phyloP scores from a whole-genome alignment of 2,329 filamentous ascomycete genomes.

The Alternaria angustiovoidea region DNA sequence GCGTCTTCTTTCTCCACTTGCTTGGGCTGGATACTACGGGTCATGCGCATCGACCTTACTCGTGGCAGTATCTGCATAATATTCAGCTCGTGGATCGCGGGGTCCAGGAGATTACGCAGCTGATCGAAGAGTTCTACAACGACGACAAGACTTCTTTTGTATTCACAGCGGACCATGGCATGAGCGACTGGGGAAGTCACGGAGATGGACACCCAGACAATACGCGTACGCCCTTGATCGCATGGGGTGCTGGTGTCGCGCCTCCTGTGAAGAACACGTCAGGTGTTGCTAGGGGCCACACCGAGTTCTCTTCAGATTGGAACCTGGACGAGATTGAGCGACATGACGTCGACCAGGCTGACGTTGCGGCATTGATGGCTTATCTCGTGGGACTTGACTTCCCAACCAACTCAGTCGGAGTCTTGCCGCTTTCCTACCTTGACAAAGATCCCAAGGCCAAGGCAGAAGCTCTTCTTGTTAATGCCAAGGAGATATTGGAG shows the following conservation, averaged over 20 bases:
- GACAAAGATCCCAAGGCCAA: constrained; percentile 77
- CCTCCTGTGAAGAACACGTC: constrained; percentile 68
- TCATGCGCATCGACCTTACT: constrained; percentile 87
- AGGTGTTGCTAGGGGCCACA: constrained; percentile 78
- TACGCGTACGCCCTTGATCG: constrained; percentile 89
- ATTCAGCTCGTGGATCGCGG: constrained; percentile 93
- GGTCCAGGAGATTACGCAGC: constrained; percentile 79
- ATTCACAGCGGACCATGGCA: constrained; percentile 97
- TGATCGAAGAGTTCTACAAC: constrained; percentile 86
- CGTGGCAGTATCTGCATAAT: constrained; percentile 92
- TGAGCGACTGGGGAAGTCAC: constrained; percentile 99
- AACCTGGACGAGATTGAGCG: constrained; percentile 78
- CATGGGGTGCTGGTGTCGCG: constrained; percentile 91
- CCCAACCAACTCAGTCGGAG: constrained; percentile 94
- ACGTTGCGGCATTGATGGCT: constrained; percentile 94
- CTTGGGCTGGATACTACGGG: constrained; percentile 91
- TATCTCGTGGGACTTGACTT: constrained; percentile 88
- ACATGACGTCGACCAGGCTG: constrained; percentile 92
- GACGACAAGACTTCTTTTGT: constrained; percentile 88
- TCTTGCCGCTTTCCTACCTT: constrained; percentile 85
- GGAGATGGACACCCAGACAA: constrained; percentile 98
- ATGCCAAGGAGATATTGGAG: constrained; percentile 86
- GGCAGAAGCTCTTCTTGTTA: constrained; percentile 82
- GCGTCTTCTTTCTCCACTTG: constrained; percentile 94
- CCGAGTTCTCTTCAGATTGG: constrained; percentile 91